Conservation (phyloP, 192 early-diverging fungal species). For the Kappamyces sp. region DNA sequence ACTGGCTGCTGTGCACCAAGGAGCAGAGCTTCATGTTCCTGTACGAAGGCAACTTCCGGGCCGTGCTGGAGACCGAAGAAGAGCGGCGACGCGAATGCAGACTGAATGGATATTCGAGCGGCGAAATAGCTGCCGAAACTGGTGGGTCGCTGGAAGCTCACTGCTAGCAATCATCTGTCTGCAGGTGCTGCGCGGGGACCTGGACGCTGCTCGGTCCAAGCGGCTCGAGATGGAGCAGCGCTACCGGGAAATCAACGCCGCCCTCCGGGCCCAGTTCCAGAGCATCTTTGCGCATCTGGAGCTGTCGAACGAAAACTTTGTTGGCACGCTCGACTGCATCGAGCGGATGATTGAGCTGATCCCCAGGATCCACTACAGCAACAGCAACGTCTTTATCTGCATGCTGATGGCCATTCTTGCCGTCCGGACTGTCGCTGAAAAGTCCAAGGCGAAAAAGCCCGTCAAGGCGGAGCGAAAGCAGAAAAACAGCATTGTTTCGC, state of each 20-base stretch:
- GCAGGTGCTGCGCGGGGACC: conserved; percentile 1
- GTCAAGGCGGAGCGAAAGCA: too few species aligned
- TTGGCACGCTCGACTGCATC: conserved; percentile 1
- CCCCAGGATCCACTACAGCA: conserved; percentile 12
- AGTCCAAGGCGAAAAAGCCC: too few species aligned
- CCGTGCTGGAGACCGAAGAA: not conserved
- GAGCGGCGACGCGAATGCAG: conserved; percentile 1
- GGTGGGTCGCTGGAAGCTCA: not conserved
- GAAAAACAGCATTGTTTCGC: too few species aligned
- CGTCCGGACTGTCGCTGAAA: not conserved
- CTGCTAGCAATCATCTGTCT: conserved; percentile 3
- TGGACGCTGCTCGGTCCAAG: not conserved
- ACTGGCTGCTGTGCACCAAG: conserved; percentile 12
- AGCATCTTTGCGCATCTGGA: conserved; percentile 14
- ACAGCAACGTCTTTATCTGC: conserved; percentile 13
- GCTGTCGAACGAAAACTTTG: not conserved
- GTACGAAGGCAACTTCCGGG: conserved; percentile 4
- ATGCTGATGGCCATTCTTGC: not conserved
- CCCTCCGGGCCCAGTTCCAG: conserved; percentile 13
- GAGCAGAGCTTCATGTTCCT: conserved; percentile 6
- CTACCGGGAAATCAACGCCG: not conserved
- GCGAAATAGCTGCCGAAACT: not conserved
- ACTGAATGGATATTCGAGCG: conserved; percentile 5
- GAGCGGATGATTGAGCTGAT: conserved; percentile 11
- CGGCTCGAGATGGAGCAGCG: not conserved